Conservation (phyloP, 345 rosid species). For the Hevea brasiliensis region DNA sequence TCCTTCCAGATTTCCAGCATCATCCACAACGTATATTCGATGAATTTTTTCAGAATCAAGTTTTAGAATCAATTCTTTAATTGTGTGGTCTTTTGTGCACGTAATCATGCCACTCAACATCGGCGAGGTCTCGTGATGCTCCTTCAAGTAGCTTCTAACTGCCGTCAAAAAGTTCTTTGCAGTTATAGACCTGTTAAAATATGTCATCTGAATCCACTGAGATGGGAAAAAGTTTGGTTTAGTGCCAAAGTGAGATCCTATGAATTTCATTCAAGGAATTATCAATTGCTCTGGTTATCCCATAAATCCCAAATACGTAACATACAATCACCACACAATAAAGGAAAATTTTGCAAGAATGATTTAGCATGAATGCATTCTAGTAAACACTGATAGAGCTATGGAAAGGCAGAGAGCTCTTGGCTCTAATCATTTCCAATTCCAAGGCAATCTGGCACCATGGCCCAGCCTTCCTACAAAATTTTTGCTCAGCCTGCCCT, state of each 20-base stretch:
- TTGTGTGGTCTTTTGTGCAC: conserved; percentile 56
- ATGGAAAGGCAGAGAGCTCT: too few species aligned
- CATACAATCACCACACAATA: background rate
- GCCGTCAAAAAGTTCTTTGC: conserved; percentile 74
- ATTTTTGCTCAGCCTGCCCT: background rate
- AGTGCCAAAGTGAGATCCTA: background rate
- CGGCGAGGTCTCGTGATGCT: conserved; percentile 49
- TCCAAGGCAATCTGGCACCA: background rate
- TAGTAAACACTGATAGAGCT: too few species aligned
- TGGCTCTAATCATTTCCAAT: background rate
- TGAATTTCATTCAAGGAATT: too few species aligned
- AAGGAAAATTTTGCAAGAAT: too few species aligned
- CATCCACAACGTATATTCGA: conserved; percentile 78
- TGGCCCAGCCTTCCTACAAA: background rate
- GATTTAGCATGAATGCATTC: background rate
- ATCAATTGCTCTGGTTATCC: too few species aligned
- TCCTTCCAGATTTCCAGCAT: conserved; percentile 81
- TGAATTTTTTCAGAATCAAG: conserved; percentile 72
- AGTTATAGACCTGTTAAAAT: conserved; percentile 66
- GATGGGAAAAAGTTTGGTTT: background rate
- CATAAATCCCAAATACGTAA: too few species aligned
- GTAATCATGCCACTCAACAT: conserved; percentile 62
- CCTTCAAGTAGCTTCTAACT: conserved; percentile 64
- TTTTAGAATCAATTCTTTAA: conserved; percentile 72
- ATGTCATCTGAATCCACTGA: background rate